A percentile compares a stretch with the other conserved stretches of the same genome.
phyloP scores from a whole-genome alignment of 202 grass and related monocot species.

The Elaeis oleifera region DNA sequence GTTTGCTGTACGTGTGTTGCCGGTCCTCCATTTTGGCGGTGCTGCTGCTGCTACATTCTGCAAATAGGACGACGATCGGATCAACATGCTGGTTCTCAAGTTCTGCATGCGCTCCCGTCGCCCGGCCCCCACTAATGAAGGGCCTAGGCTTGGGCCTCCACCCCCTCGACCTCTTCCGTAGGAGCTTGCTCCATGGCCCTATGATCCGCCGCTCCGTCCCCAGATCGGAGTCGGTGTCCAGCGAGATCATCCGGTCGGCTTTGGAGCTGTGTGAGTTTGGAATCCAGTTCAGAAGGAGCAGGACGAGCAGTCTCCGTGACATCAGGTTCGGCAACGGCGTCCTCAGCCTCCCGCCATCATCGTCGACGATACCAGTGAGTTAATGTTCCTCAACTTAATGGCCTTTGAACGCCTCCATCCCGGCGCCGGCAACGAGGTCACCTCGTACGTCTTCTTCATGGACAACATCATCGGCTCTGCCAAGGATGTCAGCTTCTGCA shows the following conservation, averaged over 20 bases:
- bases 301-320: conserved; percentile 36
- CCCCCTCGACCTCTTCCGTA: conserved; percentile 54
- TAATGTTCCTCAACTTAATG: conserved; percentile 76
- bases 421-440: conserved; percentile 65
- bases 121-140: neutral
- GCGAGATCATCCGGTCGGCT: conserved; percentile 67
- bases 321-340: conserved; percentile 53
- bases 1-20: too few species aligned
- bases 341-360: conserved; percentile 41
- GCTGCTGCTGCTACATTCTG: too few species aligned
- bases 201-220: neutral
- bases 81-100: conserved; percentile 66
- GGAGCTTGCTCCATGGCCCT: conserved; percentile 41
- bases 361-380: conserved; percentile 75
- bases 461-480: conserved; percentile 80
- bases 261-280: conserved; percentile 81
- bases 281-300: conserved; percentile 54
- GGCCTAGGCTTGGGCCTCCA: conserved; percentile 31
- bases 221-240: neutral
- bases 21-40: too few species aligned
- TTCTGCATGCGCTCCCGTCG: conserved; percentile 27
- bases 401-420: conserved; percentile 73
- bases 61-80: conserved; percentile 27
- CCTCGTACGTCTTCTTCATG: conserved; percentile 78
- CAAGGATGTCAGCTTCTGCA: conserved; percentile 68